Percentiles rank a stretch among this genome's conserved stretches.
These are phyloP conservation scores for Paramecium octaurelia DNA, from an alignment of 73 alveolate species.

Conservation along the genomic window DNA sequence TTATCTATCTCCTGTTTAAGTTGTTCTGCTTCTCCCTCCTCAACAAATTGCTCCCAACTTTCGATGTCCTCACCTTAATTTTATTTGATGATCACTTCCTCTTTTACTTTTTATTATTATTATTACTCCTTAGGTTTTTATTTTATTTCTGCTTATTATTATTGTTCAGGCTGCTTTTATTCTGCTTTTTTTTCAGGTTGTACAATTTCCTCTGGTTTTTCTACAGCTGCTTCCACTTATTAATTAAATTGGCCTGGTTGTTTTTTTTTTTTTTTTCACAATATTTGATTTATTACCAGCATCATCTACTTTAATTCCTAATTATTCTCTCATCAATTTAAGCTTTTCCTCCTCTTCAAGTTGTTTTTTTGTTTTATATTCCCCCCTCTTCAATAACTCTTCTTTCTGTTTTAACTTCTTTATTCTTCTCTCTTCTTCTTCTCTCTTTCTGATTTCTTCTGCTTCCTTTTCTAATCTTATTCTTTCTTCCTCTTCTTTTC, in stretches of 20 bases:
- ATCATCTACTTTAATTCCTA: constrained; percentile 35
- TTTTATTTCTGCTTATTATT: constrained; percentile 45
- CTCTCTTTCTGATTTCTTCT: no score
- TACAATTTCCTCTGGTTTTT: constrained; percentile 30
- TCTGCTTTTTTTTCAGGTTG: not conserved
- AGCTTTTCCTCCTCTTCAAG: constrained; percentile 67
- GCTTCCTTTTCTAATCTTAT: no score
- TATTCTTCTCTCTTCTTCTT: no score
- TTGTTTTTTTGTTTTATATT: constrained; percentile 67
- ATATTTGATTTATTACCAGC: constrained; percentile 52
- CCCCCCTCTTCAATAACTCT: constrained; percentile 51
- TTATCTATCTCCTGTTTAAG: not conserved
- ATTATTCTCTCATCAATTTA: constrained; percentile 34
- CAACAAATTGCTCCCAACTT: constrained; percentile 55
- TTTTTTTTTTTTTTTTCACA: constrained; percentile 56
- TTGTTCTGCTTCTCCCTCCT: constrained; percentile 52
- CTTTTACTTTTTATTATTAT: not conserved
- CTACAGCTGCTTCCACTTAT: not conserved
- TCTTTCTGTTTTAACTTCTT: no score
- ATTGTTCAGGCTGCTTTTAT: constrained; percentile 36
- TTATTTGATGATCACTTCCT: constrained; percentile 23
- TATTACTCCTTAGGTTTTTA: not conserved
- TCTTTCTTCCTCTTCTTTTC: constrained; percentile 62
- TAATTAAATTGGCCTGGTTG: constrained; percentile 37
- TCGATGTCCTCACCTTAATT: not conserved